These are phyloP conservation scores for Rubia yunnanensis DNA, from an alignment of 257 asterid genomes.

Conservation along the genomic window DNA sequence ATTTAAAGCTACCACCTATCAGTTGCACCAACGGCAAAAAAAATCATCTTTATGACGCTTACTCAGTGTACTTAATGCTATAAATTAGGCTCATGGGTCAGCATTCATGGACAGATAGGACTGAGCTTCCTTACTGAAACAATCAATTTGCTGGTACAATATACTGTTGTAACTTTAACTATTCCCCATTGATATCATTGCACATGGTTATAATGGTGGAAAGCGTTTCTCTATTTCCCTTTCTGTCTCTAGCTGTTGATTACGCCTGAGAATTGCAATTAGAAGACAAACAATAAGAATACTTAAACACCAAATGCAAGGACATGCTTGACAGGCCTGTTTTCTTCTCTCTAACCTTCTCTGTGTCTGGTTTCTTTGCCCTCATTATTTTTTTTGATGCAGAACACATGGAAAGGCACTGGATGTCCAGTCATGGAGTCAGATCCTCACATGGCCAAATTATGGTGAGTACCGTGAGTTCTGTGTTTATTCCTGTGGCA, in stretches of 20 bases:
- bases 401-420: not conserved
- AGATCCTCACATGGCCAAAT: slow-evolving; percentile 3
- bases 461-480: not conserved
- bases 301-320: not conserved
- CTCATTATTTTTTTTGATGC: not conserved
- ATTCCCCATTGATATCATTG: not conserved
- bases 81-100: slow-evolving; percentile 1
- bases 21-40: not conserved
- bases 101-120: slow-evolving; percentile 2
- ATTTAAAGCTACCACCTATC: not conserved
- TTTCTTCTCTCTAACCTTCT: not conserved
- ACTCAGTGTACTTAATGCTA: not conserved
- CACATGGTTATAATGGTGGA: not conserved
- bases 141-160: not conserved
- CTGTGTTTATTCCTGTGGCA: not conserved
- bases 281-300: not conserved
- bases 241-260: not conserved
- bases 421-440: not conserved
- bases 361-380: not conserved
- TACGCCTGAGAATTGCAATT: not conserved
- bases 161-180: not conserved
- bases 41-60: not conserved
- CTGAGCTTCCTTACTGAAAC: slow-evolving; percentile 5
- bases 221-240: not conserved
- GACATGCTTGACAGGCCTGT: not conserved